Evolutionary conservation across 1,284 basidiomycete species (phyloP).

Genomic region (Moniliophthora roreri): DNA sequence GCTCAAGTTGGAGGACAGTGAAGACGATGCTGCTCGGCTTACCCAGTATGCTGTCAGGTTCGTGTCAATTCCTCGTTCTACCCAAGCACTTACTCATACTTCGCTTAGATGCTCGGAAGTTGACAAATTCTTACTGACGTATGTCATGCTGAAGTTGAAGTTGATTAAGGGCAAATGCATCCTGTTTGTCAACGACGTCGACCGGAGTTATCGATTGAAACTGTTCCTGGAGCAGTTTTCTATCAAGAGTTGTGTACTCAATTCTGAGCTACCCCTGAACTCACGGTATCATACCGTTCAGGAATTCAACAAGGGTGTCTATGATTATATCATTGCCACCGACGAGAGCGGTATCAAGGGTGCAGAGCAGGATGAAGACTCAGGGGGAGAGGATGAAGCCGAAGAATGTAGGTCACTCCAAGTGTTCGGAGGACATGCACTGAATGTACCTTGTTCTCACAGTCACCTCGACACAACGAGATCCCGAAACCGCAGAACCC

Average conservation of each 20-base stretch:
- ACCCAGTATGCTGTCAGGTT: slow-evolving; percentile 85
- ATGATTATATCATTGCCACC: slow-evolving; percentile 98
- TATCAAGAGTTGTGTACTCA: slow-evolving; percentile 94
- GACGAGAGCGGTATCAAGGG: slow-evolving; percentile 75
- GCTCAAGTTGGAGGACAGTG: slow-evolving; percentile 81
- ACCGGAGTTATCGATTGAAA: slow-evolving; percentile 92
- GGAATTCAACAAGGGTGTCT: slow-evolving; percentile 98
- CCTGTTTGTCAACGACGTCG: slow-evolving; percentile 96
- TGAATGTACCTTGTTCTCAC: slow-evolving; percentile 1
- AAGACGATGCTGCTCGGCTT: slow-evolving; percentile 78
- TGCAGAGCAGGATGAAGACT: slow-evolving; percentile 42
- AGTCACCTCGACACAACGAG: slow-evolving; percentile 62
- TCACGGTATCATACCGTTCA: slow-evolving; percentile 98
- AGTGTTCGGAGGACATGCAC: slow-evolving; percentile 6
- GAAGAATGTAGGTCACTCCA: slow-evolving; percentile 41
- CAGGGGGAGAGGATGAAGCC: slow-evolving; percentile 29
- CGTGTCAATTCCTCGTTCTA: slow-evolving; percentile 12
- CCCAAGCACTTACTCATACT: neutral
- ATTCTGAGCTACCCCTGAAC: slow-evolving; percentile 94
- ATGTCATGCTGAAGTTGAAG: slow-evolving; percentile 93
- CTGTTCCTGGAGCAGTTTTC: slow-evolving; percentile 98
- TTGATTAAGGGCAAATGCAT: slow-evolving; percentile 97
- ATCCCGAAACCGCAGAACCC: slow-evolving; percentile 22
- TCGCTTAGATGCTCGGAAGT: slow-evolving; percentile 77
- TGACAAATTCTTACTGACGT: slow-evolving; percentile 94